phyloP scores from a whole-genome alignment of 75 land plant species.

The Selaginella tamariscina region DNA sequence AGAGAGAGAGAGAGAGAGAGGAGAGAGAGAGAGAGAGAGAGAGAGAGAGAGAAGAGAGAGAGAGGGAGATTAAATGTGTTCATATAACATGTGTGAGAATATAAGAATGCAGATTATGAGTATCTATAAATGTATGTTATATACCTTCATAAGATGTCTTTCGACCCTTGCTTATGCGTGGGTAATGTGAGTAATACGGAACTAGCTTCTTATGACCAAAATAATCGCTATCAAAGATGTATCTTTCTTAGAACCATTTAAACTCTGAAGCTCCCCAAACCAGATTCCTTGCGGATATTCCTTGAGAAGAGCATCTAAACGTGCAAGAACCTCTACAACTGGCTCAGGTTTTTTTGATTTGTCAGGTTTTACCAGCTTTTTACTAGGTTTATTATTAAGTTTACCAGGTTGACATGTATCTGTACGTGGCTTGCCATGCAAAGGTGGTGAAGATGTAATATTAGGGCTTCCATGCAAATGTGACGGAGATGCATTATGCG shows the following conservation, averaged over 20 bases:
- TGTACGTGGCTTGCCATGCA: no score
- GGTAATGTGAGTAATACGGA: not conserved
- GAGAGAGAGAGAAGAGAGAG: no score
- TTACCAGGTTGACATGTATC: no score
- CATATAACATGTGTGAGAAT: no score
- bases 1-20: no score
- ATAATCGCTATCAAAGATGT: constrained; percentile 7
- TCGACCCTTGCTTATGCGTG: not conserved
- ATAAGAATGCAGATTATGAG: no score
- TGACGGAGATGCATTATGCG: not conserved
- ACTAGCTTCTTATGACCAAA: constrained; percentile 9
- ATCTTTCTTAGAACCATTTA: not conserved
- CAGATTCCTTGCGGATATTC: not conserved
- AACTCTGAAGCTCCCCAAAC: not conserved
- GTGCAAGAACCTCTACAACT: not conserved
- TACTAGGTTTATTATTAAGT: no score
- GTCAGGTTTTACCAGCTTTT: not conserved
- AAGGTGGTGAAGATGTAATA: constrained; percentile 2
- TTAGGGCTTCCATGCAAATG: not conserved
- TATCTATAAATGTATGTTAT: no score
- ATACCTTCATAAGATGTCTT: constrained; percentile 1
- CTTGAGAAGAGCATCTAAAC: not conserved
- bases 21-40: no score
- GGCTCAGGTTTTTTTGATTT: not conserved
- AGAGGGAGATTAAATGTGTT: no score